phyloP scores from a whole-genome alignment of 768 basidiomycete species.

The Phallus indusiatus region DNA sequence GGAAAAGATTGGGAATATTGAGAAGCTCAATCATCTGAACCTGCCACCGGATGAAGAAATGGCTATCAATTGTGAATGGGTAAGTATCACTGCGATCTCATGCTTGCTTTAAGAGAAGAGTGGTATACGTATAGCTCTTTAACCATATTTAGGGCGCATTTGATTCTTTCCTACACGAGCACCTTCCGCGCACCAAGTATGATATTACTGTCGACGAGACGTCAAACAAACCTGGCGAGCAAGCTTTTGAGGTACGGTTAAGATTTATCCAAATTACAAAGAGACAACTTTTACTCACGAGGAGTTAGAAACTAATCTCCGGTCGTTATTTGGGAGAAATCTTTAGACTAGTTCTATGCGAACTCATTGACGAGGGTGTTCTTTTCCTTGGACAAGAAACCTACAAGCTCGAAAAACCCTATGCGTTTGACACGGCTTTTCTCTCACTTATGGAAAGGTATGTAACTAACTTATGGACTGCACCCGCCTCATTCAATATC shows the following conservation, averaged over 20 bases:
- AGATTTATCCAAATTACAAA: not conserved
- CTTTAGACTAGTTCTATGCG: conserved; percentile 86
- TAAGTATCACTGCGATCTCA: conserved; percentile 22
- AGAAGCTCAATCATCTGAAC: conserved; percentile 73
- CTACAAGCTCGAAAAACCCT: conserved; percentile 92
- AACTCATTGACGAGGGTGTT: conserved; percentile 93
- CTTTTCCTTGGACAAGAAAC: conserved; percentile 98
- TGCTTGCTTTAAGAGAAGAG: not conserved
- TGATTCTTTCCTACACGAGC: conserved; percentile 90
- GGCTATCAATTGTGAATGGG: conserved; percentile 98
- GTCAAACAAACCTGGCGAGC: conserved; percentile 95
- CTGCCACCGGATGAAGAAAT: conserved; percentile 60
- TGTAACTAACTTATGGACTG: conserved; percentile 8
- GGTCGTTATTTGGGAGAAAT: conserved; percentile 96
- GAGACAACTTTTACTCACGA: not conserved
- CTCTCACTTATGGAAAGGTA: conserved; percentile 94
- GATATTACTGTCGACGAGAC: conserved; percentile 85
- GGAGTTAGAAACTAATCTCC: conserved; percentile 81
- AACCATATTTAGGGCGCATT: conserved; percentile 72
- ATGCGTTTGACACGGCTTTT: conserved; percentile 94
- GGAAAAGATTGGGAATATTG: conserved; percentile 79
- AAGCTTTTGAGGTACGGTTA: conserved; percentile 70
- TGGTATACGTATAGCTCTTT: not conserved
- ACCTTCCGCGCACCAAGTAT: conserved; percentile 92
- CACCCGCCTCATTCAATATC: not conserved